phyloP scores from a whole-genome alignment of 2,329 filamentous ascomycete species.

The Tympanopsis confertula region DNA sequence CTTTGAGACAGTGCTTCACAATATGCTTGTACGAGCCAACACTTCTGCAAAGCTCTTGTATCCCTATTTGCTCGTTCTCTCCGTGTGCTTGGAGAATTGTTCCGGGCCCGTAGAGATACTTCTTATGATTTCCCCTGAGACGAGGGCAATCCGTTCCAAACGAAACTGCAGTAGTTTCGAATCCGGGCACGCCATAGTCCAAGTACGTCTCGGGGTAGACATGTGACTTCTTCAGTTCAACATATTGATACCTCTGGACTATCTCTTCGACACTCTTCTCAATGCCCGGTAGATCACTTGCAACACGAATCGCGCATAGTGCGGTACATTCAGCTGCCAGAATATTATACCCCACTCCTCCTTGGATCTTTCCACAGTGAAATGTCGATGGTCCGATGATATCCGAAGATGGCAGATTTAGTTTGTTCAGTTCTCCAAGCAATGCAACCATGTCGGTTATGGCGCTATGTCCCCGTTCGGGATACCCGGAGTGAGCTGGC shows the following conservation, averaged over 20 bases:
- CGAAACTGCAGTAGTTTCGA: slow-evolving; percentile 20
- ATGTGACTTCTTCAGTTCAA: slow-evolving; percentile 20
- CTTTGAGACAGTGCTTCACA: too few relatives aligned
- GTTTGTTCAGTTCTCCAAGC: slow-evolving; percentile 16
- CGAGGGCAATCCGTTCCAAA: slow-evolving; percentile 26
- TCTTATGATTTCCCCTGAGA: slow-evolving; percentile 17
- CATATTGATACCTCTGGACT: slow-evolving; percentile 16
- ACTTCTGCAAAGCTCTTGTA: slow-evolving; percentile 22
- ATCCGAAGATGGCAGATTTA: slow-evolving; percentile 18
- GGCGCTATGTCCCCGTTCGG: slow-evolving; percentile 19
- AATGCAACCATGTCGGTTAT: slow-evolving; percentile 17
- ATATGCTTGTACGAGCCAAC: slow-evolving; percentile 22
- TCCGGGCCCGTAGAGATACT: slow-evolving; percentile 25
- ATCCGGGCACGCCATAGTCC: slow-evolving; percentile 23
- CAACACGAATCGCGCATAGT: slow-evolving; percentile 24
- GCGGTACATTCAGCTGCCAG: slow-evolving; percentile 22
- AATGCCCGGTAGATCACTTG: slow-evolving; percentile 18
- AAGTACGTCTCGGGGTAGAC: slow-evolving; percentile 23
- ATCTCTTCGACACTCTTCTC: slow-evolving; percentile 17
- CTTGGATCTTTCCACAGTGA: slow-evolving; percentile 23
- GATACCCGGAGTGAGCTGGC: slow-evolving; percentile 21
- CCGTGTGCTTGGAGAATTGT: slow-evolving; percentile 24
- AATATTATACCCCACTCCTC: slow-evolving; percentile 25
- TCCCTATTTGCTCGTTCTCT: slow-evolving; percentile 19
- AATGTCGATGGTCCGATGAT: slow-evolving; percentile 25